Base-by-base conservation (phyloP, 805 yeast genomes). In the Candida awuae region DNA sequence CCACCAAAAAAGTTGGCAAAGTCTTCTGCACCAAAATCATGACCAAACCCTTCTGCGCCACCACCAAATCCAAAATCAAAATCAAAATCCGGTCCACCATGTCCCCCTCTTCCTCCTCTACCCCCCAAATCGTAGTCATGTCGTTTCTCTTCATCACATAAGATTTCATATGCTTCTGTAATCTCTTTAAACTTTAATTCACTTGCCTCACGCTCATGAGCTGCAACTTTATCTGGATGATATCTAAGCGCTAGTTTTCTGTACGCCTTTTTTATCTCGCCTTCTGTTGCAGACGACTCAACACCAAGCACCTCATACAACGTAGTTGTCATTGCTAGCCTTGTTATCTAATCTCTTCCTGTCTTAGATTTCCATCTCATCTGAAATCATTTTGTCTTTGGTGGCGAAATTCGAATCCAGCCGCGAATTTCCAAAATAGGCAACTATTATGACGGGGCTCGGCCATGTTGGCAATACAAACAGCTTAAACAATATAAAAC, bases 101-200 rank as follows among this genome's bases (percentile, higher is more conserved):
- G 42, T 14, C 44, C 40, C 1, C 29, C 32, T 4, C 38, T 29
- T 4, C 33, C 41, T 27, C 40, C 31, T 17, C 30, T 34, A 8
- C 54, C 54, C 30, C 45, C 47, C 22, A 36, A n/a, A 53, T 82
- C 88, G 53, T 80, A 82, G 32, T 73, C 68, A 28, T 61, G 61
- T 42, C 87, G 61, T 49, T 66, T 71, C 9, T 60, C 68, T 25
- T 78, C 94, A 56, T 88, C 94, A 21, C 76, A 74, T 42, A 90
- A 62, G 3, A 82, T 65, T 54, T 86, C 95, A 56, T 90, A 90
- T 0, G 97, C 97, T 44, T 80, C 82, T 15, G 80, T 72, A 41
- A 90, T 74, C 50, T 81, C 88, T 58, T 90, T 90, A 62, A 90
- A 90, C 54, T 70, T 73, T 45, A 71, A 65, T 59, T 86, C 97